Conservation (phyloP, 345 rosid species). For the Dipteronia sinensis region DNA sequence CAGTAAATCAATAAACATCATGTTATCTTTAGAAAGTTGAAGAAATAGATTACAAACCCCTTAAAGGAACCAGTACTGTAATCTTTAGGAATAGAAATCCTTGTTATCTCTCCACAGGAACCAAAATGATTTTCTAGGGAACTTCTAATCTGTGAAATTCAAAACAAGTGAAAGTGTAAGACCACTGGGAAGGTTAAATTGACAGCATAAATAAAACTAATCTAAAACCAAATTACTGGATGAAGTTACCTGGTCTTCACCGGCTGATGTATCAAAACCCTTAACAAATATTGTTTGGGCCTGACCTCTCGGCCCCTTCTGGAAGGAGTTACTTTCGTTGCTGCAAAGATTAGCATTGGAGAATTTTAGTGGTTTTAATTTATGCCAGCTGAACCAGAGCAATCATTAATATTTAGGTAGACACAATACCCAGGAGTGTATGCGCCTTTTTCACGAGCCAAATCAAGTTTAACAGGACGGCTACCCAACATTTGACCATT, state of each 20-base stretch:
- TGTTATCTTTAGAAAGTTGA: background rate
- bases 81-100: conserved; percentile 66
- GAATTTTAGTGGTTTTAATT: too few relatives aligned
- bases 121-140: conserved; percentile 62
- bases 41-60: conserved; percentile 56
- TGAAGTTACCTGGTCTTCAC: conserved; percentile 57
- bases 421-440: conserved; percentile 68
- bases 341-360: conserved; percentile 34
- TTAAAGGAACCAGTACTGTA: conserved; percentile 60
- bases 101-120: conserved; percentile 67
- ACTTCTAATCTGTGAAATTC: conserved; percentile 46
- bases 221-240: background rate
- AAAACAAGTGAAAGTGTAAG: background rate
- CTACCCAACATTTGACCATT: conserved; percentile 51
- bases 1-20: background rate
- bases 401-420: background rate
- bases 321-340: conserved; percentile 45
- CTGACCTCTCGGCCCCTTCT: conserved; percentile 52
- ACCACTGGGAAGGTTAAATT: background rate
- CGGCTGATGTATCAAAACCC: conserved; percentile 58
- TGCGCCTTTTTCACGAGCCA: conserved; percentile 70
- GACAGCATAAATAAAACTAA: background rate
- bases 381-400: background rate
- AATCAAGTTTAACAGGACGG: conserved; percentile 67
- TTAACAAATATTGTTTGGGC: conserved; percentile 45